Base-by-base conservation (phyloP, 139 green algal species). In the Chlorella sorokiniana region DNA sequence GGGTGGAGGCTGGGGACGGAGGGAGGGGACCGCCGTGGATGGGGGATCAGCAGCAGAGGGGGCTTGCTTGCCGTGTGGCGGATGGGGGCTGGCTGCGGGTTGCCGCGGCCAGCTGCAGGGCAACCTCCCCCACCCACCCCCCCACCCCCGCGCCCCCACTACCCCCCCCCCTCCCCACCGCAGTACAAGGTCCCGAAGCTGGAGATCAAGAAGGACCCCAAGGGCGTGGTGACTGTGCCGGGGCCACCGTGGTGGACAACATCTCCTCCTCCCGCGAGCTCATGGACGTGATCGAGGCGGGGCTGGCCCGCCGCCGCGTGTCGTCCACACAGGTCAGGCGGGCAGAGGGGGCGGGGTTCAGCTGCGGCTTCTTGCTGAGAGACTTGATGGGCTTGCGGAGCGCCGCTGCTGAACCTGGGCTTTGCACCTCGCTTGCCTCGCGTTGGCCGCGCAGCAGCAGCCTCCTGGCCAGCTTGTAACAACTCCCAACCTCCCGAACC, bases 131-230 rank as follows among this genome's bases (percentile, higher is more conserved):
- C n/a, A n/a, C n/a, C n/a, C n/a, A n/a, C n/a, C n/a, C n/a, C n/a
- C n/a, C n/a, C n/a, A n/a, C n/a, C n/a, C n/a, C 37, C 11, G 35
- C 73, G 33, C 73, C 52, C 14, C 37, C 23, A 7, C 29, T 54
- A 2, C 37, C 23, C 52, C 33, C 51, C 20, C 37, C 54, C 54
- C 29, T 25, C 25, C n/a, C 37, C n/a, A 22, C 78, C 35, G 70
- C 80, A 80, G 80, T 31, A 68, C 33, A 85, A 85, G 69, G 37
- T 38, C 23, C 88, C 91, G 25, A 95, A 94, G 88, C 91, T 99
- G 41, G 96, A 99, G 71, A 99, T 99, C 89, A 99, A 99, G 92
- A 98, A 96, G 85, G 96, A 99, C 84, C 74, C 88, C 63, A 97
- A 96, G 88, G 96, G 96, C 79, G 92, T 98, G 89, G 96, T 99